Evolutionary conservation across 129 eudicot genomes (phyloP), one percentile per base, ranked within the genome.

Genomic region (Glebionis coronaria): DNA sequence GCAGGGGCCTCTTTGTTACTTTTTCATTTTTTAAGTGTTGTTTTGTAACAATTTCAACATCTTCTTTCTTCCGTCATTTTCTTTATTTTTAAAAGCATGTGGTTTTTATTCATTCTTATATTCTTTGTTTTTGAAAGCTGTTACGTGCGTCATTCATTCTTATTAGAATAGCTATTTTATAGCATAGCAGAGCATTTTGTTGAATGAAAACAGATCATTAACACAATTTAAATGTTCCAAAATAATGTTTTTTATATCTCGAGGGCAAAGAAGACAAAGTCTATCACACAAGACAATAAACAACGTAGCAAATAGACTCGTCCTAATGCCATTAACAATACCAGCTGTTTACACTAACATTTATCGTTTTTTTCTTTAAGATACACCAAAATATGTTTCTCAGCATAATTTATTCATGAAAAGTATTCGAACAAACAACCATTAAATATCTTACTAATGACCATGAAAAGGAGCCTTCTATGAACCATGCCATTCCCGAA

Each of bases 381-480:
- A 61, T 31, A 61, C 70, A 72, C 76, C 76, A 72, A 71, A 61
- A n/a, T 28, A 65, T 58, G 81, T 88, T 78, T 68, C 84, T 79
- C 82, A 84, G 56, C 71, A 70, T 68, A 73, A 58, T 53, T 67
- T 71, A 63, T 83, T 73, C 45, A 21, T 44, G 23, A 70, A 31
- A 10, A 73, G 71, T 49, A 50, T 68, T 73, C 63, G 40, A 67
- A 62, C 29, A 58, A 58, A 58, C 19, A 10, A 50, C 2, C 55
- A 50, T 14, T 14, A 15, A 44, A 65, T 76, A 58, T 74, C 68
- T 80, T 81, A 87, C 55, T 71, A 61, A 78, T 72, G 86, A 63
- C 83, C 84, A 61, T 91, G 97, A 20, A 90, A 81, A 12, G 84
- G 82, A 82, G 62, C 70, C 81, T 94, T 86, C 73, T 86, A 90